Evolutionary conservation across 768 basidiomycete species (phyloP), one percentile per base, ranked within the genome.

Genomic region (Tricholoma sp.): DNA sequence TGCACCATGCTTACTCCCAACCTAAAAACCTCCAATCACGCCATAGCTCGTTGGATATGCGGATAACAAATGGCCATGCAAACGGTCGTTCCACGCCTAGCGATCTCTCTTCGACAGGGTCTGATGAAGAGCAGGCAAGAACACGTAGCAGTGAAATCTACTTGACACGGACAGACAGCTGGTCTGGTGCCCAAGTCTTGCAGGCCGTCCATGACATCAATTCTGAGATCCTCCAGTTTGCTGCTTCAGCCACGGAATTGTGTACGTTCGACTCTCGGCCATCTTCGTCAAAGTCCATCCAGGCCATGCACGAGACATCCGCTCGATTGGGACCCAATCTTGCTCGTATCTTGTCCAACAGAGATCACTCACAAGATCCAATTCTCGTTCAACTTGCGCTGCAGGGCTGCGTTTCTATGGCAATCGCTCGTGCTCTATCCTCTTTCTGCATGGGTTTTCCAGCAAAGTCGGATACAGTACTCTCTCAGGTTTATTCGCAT

Each of bases 181-280:
- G 84, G 86, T 88, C 88, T 1, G 89, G 89, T 11, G 83, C 86
- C 1, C 87, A 89, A 66, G 78, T 91, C 66, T 80, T 91, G 49
- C 88, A 91, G 65, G 84, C 86, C 2, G 83, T 91, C 12, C 84
- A 87, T 59, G 89, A 91, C 63, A 78, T 91, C 67, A 91, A 91
- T 65, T 83, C 86, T 0, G 88, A 90, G 69, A 86, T 90, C 57
- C 77, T 88, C n/a, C 89, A 89, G 59, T 88, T 88, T 57, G 85
- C 88, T 8, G 87, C 88, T 13, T 80, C 84, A 20, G 88, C 86
- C 6, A 84, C 86, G 13, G 89, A 91, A 68, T 74, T 83, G 41
- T 84, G 81, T 61, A 76, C 78, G 1, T 84, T 85, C 63, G 72
- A 72, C 41, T 65, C 71, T 28, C 73, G 74, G 31, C 64, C 72